Evolutionary conservation across 805 yeast genomes (phyloP), one percentile per base, ranked within the genome.

Genomic region (Suhomyces sp.): DNA sequence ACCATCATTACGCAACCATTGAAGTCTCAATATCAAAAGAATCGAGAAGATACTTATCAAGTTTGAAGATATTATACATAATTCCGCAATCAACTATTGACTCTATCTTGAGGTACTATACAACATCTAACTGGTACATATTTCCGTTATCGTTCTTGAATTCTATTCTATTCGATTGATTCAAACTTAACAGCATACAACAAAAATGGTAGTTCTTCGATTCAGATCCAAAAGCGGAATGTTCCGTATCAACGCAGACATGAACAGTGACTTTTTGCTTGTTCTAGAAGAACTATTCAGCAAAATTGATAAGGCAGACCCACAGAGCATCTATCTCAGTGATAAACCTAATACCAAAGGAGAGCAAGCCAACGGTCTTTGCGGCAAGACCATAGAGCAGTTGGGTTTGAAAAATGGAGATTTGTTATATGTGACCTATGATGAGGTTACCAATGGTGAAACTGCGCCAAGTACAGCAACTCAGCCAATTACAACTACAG

Each of bases 211-310:
- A 60, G 60, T 65, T 36, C 53, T 90, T 47, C 63, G 98, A 51
- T 87, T 93, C 60, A 74, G 96, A 52, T 71, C 93, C 19, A 86
- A 77, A 51, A 84, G 85, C 47, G 98, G 98, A 6, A 82, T 79
- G 75, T 78, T 77, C 54, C 74, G 98, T 36, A 72, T 85, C 22
- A 55, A 64, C 17, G 77, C 75, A 19, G 77, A 76, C 17, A 60
- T 66, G 3, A 31, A 48, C 1, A 69, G 67, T 14, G 63, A 63
- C 6, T 77, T 85, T 40, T 52, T 58, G 4, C 46, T 47, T 0
- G 74, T 76, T 1, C 44, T 79, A 17, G 72, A 66, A 17, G 60
- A 63, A 31, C 57, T 77, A 18, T 43, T 45, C 8, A 27, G 31
- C 17, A 59, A 65, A 29, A 38, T 65, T 17, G 41, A 40, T 14